Base-by-base conservation (phyloP, 106 monocot genomes). In the Acanthochlamys bracteata region DNA sequence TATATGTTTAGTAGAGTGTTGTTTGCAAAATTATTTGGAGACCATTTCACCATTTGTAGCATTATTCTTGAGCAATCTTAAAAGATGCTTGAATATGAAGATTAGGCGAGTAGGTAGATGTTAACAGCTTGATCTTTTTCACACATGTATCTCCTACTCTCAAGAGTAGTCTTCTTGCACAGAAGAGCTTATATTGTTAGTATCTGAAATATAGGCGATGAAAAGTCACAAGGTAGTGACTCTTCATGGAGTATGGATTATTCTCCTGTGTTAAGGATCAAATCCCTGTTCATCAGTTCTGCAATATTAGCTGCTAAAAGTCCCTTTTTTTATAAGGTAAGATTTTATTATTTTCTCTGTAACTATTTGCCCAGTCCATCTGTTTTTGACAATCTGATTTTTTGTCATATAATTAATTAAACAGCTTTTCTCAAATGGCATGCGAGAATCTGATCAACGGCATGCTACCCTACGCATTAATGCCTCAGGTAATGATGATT, bases 391-490 rank as follows among this genome's bases (percentile, higher is more conserved):
- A 1, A 51, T 41, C 65, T 53, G 49, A 10, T 4, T 9, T 33
- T 33, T 33, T 33, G 33, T 33, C 6, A 33, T 3, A 3, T 33
- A 33, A 33, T 33, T 33, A 33, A 33, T 33, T 53, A 24, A 53
- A 46, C 66, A 88, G 88, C 88, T 88, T 60, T 88, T 88, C 63
- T 80, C 83, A 39, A 88, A 88, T 67, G 88, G 88, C n/a, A 88
- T 88, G 88, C 72, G 64, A 59, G 88, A 88, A 73, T 88, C 88
- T 63, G 83, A 88, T 25, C 80, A 88, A 58, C 74, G 83, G 61
- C 83, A 88, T 66, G 87, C 88, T 24, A 83, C 88, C 59, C 56
- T 88, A 25, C 67, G 80, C 71, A 83, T 88, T 47, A 70, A 80
- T 70, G 80, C 74, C 20, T 83, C 88, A 69, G 80, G 88, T 88